Evolutionary conservation across 257 asterid species (phyloP).

Genomic region (Paulownia fortunei): DNA sequence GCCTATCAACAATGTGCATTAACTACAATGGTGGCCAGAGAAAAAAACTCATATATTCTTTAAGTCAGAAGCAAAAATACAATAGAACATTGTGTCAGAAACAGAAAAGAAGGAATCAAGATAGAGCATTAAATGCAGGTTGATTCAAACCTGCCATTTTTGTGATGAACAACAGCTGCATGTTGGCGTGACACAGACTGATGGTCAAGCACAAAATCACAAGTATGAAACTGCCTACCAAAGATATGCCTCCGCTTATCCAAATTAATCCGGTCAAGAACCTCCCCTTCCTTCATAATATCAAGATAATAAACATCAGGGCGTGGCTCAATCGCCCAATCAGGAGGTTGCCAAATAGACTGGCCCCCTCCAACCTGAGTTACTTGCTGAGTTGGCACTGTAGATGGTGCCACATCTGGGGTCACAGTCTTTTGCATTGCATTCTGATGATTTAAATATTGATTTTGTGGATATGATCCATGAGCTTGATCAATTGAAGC

Average conservation of each 20-base stretch:
- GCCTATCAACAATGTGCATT: neutral
- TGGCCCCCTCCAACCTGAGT: constrained; percentile 77
- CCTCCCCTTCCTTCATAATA: constrained; percentile 77
- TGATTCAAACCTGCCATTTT: constrained; percentile 64
- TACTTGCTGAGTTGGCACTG: constrained; percentile 48
- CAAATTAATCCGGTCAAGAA: constrained; percentile 63
- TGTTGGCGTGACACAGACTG: constrained; percentile 88
- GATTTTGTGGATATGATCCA: constrained; percentile 41
- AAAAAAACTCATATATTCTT: neutral
- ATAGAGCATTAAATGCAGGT: neutral
- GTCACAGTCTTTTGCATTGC: constrained; percentile 37
- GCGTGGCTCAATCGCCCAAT: constrained; percentile 87
- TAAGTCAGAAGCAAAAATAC: neutral
- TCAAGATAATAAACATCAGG: constrained; percentile 72
- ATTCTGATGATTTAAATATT: constrained; percentile 38
- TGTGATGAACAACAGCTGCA: constrained; percentile 78
- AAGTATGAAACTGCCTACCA: constrained; percentile 75
- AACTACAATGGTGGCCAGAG: neutral
- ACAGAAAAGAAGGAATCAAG: neutral
- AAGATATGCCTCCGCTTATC: constrained; percentile 69
- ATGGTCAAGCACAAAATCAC: constrained; percentile 85
- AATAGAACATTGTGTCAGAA: neutral
- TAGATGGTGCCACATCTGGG: constrained; percentile 34
- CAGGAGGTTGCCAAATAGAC: constrained; percentile 83
- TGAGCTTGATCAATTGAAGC: constrained; percentile 40